Evolutionary conservation across 768 basidiomycete genomes (phyloP).

Genomic region (Russula virescens): DNA sequence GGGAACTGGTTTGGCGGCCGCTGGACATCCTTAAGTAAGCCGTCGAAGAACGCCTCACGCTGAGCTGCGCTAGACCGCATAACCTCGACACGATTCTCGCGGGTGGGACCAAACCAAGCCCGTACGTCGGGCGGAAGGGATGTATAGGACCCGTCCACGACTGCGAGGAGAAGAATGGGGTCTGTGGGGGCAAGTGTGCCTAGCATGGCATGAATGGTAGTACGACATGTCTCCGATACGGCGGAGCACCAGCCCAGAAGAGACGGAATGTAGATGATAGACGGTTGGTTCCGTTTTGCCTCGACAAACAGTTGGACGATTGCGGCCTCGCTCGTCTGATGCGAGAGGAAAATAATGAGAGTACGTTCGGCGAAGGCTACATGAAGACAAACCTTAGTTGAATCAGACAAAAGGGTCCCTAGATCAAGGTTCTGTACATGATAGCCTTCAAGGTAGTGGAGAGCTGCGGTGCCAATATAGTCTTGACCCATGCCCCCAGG

Average conservation of each 20-base stretch:
- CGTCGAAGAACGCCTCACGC: constrained; percentile 69
- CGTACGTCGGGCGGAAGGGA: constrained; percentile 77
- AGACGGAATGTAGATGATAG: constrained; percentile 91
- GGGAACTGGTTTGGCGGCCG: constrained; percentile 84
- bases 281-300: constrained; percentile 95
- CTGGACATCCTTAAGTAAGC: constrained; percentile 60
- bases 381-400: constrained; percentile 62
- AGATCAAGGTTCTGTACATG: constrained; percentile 93
- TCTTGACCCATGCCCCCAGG: constrained; percentile 82
- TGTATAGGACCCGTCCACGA: constrained; percentile 72
- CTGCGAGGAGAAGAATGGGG: constrained; percentile 85
- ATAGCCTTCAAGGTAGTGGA: constrained; percentile 94
- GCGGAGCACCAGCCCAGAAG: constrained; percentile 80
- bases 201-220: constrained; percentile 85
- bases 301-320: constrained; percentile 95
- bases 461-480: constrained; percentile 82
- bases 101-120: constrained; percentile 81
- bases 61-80: constrained; percentile 46
- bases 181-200: constrained; percentile 89
- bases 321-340: constrained; percentile 81
- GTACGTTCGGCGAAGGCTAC: neutral
- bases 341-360: constrained; percentile 5
- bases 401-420: constrained; percentile 82
- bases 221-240: constrained; percentile 75
- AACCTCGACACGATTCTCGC: constrained; percentile 70